These are phyloP conservation scores for Coffea canephora DNA, from an alignment of 257 asterid genomes.

Conservation along the genomic window DNA sequence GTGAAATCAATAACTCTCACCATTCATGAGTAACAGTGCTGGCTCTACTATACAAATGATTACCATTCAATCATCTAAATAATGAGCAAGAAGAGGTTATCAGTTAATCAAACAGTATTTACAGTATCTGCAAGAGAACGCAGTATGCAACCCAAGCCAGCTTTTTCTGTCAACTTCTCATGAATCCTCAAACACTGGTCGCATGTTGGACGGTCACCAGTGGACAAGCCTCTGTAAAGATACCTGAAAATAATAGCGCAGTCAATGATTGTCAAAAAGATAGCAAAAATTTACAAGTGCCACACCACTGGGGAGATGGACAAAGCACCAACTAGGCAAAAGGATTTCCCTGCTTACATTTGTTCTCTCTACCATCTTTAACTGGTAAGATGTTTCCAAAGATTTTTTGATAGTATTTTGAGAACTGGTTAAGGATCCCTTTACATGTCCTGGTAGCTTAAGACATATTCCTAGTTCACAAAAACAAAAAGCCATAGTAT, in stretches of 20 bases:
- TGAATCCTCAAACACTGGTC: slow-evolving; percentile 91
- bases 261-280: neutral
- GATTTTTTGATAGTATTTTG: neutral
- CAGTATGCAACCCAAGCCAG: slow-evolving; percentile 93
- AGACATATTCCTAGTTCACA: neutral
- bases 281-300: neutral
- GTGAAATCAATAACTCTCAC: neutral
- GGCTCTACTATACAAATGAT: neutral
- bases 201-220: slow-evolving; percentile 98
- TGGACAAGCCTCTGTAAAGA: slow-evolving; percentile 86
- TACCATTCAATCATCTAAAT: neutral
- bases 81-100: neutral
- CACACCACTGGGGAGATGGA: neutral
- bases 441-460: neutral
- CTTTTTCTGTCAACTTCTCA: slow-evolving; percentile 88
- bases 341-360: neutral
- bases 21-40: neutral
- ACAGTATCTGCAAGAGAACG: slow-evolving; percentile 84
- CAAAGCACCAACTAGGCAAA: neutral
- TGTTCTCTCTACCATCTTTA: neutral
- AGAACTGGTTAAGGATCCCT: neutral
- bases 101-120: slow-evolving; percentile 53
- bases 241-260: slow-evolving; percentile 51
- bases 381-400: neutral
- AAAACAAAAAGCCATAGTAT: neutral